Evolutionary conservation across 148 eudicot species (phyloP).

Genomic region (Rhododendron ovatum): DNA sequence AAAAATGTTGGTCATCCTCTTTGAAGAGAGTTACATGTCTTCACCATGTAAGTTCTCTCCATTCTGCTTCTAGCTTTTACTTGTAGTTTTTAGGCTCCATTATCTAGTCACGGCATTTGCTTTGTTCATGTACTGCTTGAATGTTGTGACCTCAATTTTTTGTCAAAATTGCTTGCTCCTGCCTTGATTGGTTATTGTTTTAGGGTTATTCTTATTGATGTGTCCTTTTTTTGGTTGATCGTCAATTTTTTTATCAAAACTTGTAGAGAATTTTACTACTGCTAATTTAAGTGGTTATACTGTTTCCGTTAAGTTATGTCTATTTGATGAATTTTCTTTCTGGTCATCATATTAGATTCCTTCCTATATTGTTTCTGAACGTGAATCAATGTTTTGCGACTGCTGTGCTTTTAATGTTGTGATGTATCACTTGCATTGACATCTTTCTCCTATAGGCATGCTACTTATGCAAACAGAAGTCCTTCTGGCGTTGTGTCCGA

Average conservation of each 20-base stretch:
- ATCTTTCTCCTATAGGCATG: conserved; percentile 53
- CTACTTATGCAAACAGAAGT: conserved; percentile 65
- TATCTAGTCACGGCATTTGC: neutral
- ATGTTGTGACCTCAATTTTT: neutral
- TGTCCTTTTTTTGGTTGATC: neutral
- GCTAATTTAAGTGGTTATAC: neutral
- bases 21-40: conserved; percentile 68
- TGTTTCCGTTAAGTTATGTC: neutral
- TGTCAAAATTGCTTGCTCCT: neutral
- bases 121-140: neutral
- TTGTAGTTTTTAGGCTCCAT: neutral
- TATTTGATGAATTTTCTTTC: neutral
- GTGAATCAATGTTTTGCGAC: neutral
- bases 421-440: neutral
- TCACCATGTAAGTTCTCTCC: conserved; percentile 61
- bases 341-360: neutral
- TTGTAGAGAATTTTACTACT: neutral
- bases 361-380: neutral
- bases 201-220: neutral
- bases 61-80: neutral
- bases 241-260: neutral
- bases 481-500: conserved; percentile 66
- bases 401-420: neutral
- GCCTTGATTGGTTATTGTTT: neutral
- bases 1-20: conserved; percentile 26